Evolutionary conservation across 371 early-diverging fungal genomes (phyloP), one percentile per base, ranked within the genome.

Genomic region (Mortierella sp.): DNA sequence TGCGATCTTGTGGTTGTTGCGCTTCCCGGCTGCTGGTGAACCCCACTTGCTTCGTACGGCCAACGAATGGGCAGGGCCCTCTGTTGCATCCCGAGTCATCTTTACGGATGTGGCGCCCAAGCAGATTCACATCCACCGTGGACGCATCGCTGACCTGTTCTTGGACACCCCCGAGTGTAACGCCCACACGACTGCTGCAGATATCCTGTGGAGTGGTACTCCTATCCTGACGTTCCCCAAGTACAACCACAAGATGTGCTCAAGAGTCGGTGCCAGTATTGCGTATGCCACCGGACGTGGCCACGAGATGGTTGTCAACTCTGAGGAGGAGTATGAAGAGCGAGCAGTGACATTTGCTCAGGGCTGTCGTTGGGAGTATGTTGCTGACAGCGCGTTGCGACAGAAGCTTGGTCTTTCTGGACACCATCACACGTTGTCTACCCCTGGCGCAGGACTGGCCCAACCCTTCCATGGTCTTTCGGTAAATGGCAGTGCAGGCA

Each of bases 121-220:
- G 79, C 95, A 97, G 75, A 84, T 96, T n/a, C 98, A 98, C 81
- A 96, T 98, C 70, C 95, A 96, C 81, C 96, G 98, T 51, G 97
- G 97, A n/a, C 94, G 97, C 16, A 93, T 97, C 5, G 97, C 97
- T 0, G 98, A 98, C 82, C 76, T 97, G 67, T 97, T 98, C 80
- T 88, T 98, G 71, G 98, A 98, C 88, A 97, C 97, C 10, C 96
- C 97, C 26, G 97, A 97, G 88, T 97, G 98, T 83, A 98, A 98
- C 81, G 98, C 97, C 0, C 98, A 98, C 79, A 98, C 98, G 4
- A 98, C 98, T 1, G 97, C 98, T 0, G 96, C 96, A 3, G 98
- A 98, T 88, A 97, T 97, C 64, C 87, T 98, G 55, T 98, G 97
- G 97, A 95, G 95, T 50, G 98, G 98, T 16, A 97, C 98, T 10